phyloP scores from a whole-genome alignment of 2,329 filamentous ascomycete species.

The Endothia cerciana region DNA sequence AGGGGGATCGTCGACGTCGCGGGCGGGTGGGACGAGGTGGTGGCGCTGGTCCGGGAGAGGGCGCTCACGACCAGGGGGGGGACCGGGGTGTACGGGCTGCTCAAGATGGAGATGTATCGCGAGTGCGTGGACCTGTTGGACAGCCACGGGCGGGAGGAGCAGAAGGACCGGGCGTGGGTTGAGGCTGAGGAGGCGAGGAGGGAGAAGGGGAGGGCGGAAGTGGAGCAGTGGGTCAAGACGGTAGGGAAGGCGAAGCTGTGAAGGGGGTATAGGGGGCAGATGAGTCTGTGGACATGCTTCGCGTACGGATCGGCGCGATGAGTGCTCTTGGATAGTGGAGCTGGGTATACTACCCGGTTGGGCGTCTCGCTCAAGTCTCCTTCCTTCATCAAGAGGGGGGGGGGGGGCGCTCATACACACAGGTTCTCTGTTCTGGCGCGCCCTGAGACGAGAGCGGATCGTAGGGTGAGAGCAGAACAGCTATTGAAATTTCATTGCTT shows the following conservation, averaged over 20 bases:
- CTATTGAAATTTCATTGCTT: neutral
- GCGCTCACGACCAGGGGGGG: slow-evolving; percentile 64
- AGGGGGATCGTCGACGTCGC: slow-evolving; percentile 70
- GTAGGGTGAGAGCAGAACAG: neutral
- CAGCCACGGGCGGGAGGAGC: slow-evolving; percentile 53
- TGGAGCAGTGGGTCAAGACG: slow-evolving; percentile 53
- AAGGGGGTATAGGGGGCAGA: slow-evolving; percentile 9
- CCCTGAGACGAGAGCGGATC: neutral
- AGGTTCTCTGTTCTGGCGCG: neutral
- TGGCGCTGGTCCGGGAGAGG: slow-evolving; percentile 62
- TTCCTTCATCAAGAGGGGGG: no score
- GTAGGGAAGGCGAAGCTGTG: slow-evolving; percentile 48
- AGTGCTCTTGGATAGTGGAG: neutral
- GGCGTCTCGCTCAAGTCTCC: neutral
- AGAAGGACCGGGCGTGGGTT: slow-evolving; percentile 48
- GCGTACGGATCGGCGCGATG: neutral
- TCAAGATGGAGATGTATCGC: slow-evolving; percentile 79
- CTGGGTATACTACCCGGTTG: neutral
- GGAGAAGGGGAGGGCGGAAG: slow-evolving; percentile 49
- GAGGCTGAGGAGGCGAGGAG: slow-evolving; percentile 46
- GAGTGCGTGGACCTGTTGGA: slow-evolving; percentile 64
- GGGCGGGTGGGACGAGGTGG: slow-evolving; percentile 65
- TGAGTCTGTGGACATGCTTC: neutral
- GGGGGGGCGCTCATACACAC: no score
- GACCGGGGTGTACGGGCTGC: slow-evolving; percentile 67